A percentile compares a stretch with the other conserved stretches of the same genome.
These are phyloP conservation scores for Ailanthus altissimus DNA, from an alignment of 345 rosid species.

Conservation along the genomic window DNA sequence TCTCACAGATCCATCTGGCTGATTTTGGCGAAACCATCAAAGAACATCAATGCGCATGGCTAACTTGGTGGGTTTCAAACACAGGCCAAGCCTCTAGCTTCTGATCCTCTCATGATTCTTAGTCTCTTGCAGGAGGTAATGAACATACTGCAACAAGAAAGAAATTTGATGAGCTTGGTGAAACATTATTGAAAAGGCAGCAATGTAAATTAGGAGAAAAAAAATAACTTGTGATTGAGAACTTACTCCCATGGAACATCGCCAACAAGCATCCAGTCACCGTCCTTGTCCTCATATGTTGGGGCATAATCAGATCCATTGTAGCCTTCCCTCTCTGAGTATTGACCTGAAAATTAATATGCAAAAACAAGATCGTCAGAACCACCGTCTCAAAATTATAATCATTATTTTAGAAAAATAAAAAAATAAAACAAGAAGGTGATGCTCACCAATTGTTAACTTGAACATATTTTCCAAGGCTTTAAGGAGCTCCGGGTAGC, in stretches of 20 bases:
- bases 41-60: background rate
- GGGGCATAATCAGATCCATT: conserved; percentile 67
- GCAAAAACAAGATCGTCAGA: background rate
- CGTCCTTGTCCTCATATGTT: conserved; percentile 82
- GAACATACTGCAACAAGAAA: conserved; percentile 47
- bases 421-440: background rate
- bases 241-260: conserved; percentile 82
- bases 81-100: conserved; percentile 48
- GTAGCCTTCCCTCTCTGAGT: conserved; percentile 59
- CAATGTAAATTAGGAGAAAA: background rate
- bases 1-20: background rate
- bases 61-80: conserved; percentile 2
- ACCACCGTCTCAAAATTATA: background rate
- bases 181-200: background rate
- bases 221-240: background rate
- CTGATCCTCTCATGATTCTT: conserved; percentile 66
- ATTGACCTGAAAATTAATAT: conserved; percentile 37
- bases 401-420: background rate
- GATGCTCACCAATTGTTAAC: conserved; percentile 38
- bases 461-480: conserved; percentile 65
- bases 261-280: conserved; percentile 90
- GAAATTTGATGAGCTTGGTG: background rate
- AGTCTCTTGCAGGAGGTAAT: conserved; percentile 62
- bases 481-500: conserved; percentile 57
- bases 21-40: background rate